Percentiles rank a stretch among this genome's conserved stretches.
Evolutionary conservation across 441 rosid species (phyloP).

Genomic region (Populus trichocarpa): DNA sequence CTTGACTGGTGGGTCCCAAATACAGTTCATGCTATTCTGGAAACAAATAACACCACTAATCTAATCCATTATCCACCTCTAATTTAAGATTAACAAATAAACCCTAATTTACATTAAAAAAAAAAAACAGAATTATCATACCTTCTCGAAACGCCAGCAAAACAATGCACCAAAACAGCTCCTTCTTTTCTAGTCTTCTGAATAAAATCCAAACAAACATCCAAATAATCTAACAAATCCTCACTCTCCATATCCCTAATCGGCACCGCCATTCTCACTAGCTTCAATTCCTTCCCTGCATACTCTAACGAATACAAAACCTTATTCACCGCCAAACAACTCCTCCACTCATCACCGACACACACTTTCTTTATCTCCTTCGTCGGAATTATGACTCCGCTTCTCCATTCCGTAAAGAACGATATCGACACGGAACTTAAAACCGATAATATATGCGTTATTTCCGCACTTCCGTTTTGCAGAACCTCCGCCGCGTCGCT

Average conservation of each 20-base stretch:
- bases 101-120: no score
- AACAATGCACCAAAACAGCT: conserved; percentile 84
- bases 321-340: conserved; percentile 47
- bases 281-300: conserved; percentile 71
- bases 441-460: conserved; percentile 61
- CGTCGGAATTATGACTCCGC: conserved; percentile 42
- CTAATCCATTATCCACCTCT: no score
- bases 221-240: conserved; percentile 69
- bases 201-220: conserved; percentile 63
- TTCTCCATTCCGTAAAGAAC: conserved; percentile 67
- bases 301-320: conserved; percentile 60
- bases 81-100: not conserved
- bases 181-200: conserved; percentile 63
- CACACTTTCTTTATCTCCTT: conserved; percentile 65
- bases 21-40: not conserved
- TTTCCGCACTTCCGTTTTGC: conserved; percentile 55
- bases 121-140: conserved; percentile 11
- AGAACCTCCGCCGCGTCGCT: conserved; percentile 66
- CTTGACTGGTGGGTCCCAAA: not conserved
- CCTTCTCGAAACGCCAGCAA: conserved; percentile 91
- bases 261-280: conserved; percentile 73
- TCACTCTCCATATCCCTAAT: conserved; percentile 65
- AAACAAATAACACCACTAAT: not conserved
- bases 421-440: conserved; percentile 62
- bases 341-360: conserved; percentile 49